Evolutionary conservation across 2,329 filamentous ascomycete species (phyloP), one percentile per base, ranked within the genome.

Genomic region (Niveomyces coronatus): DNA sequence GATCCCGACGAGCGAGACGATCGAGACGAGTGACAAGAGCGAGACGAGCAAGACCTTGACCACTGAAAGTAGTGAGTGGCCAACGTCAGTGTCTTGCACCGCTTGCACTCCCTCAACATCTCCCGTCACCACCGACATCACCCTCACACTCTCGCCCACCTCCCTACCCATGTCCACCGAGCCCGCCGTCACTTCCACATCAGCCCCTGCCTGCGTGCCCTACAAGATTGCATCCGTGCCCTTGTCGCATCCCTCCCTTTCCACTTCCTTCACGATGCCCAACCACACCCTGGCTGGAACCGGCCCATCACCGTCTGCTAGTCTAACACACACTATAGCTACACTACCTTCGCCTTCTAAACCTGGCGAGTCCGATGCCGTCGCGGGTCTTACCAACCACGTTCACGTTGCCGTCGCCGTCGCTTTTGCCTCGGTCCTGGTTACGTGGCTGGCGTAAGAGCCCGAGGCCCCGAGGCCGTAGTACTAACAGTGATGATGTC

Each of bases 281-380:
- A 39, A 39, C 19, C 24, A 39, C 16, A 22, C 37, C 31, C 13
- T 29, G 7, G 24, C 37, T 5, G 37, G 31, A 28, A 34, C 31
- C 5, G 31, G 37, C n/a, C 3, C 30, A 7, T 31, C 37, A 23
- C 33, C n/a, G 6, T 28, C 37, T 14, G 31, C 37, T 35, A 17
- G 31, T 39, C 37, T 39, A 39, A 39, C 37, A 34, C 31, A 34
- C 11, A 39, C 27, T 34, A 34, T 39, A 39, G 37, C 37, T 39
- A 39, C 37, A 13, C 13, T 39, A 17, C 37, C 37, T 13, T 30
- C 37, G 27, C 19, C 37, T 9, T 34, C 37, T n/a, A n/a, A n/a
- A n/a, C n/a, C n/a, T 26, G 37, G 18, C 36, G 23, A 34, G 37
- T 34, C 37, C 14, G 24, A 18, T 30, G 23, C 37, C 15, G 32